Base-by-base conservation (phyloP, 2,329 filamentous ascomycete genomes). In the Botrytis aclada region DNA sequence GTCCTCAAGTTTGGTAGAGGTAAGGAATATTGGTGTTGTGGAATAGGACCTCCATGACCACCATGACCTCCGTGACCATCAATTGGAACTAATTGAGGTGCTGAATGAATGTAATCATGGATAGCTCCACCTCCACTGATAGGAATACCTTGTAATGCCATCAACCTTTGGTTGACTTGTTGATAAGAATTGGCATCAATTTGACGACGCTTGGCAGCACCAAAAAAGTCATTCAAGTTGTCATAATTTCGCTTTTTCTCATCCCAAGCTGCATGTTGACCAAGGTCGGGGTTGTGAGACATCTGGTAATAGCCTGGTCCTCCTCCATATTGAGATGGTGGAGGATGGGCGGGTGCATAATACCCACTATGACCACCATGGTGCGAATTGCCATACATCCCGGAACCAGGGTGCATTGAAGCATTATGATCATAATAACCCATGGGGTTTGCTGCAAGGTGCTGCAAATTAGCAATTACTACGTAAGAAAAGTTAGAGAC, bases 111-210 rank as follows among this genome's bases (percentile, higher is more conserved):
- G 81, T 90, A 91, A 75, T 90, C 88, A 69, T 86, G 80, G 63
- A 83, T 81, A 81, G 72, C 84, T 73, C 85, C 86, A 77, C 85
- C 85, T 54, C 51, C 37, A 77, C 89, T 87, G 67, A 92, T 86
- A 81, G 83, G 89, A 80, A 87, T 90, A 70, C 89, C 89, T 81
- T 96, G 93, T 20, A 97, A 87, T 75, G 93, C 92, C 81, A 95
- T 88, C 74, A 99, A 88, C 75, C 95, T 92, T 81, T 96, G 93
- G 77, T 94, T 94, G 76, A 99, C 94, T 80, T 97, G 93, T 73
- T 92, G 88, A 83, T 98, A 98, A n/a, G 92, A 96, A 71, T 88
- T 88, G 4, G 95, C 93, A 81, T 98, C 94, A 77, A 98, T 92
- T 78, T 94, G 90, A 80, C 94, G 92, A 79, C 95, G 93, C 87